A percentile compares a stretch with the other conserved stretches of the same genome.
phyloP scores from a whole-genome alignment of 2,329 filamentous ascomycete genomes.

The Aspergillus unguis region DNA sequence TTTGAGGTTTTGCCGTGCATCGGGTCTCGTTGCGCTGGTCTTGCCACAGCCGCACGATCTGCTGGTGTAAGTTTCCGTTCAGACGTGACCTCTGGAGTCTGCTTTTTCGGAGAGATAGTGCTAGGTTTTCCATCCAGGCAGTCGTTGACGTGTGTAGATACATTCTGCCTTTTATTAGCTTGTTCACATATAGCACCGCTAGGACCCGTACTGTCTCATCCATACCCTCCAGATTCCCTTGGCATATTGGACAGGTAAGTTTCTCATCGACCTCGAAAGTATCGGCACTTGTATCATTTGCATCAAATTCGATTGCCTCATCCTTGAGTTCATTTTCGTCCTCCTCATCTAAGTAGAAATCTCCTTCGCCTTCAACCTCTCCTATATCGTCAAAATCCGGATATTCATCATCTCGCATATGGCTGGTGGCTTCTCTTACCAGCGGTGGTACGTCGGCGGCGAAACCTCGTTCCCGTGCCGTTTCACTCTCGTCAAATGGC shows the following conservation, averaged over 20 bases:
- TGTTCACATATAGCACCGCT: background rate
- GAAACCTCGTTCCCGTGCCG: constrained; percentile 19
- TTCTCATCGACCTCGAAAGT: constrained; percentile 19
- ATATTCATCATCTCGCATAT: constrained; percentile 48
- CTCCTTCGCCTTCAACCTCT: constrained; percentile 56
- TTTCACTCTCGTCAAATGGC: constrained; percentile 2
- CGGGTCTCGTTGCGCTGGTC: constrained; percentile 77
- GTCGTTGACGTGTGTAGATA: constrained; percentile 79
- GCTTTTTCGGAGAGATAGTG: constrained; percentile 44
- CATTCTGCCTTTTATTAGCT: constrained; percentile 53
- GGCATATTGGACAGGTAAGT: constrained; percentile 73
- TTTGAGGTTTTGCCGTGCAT: constrained; percentile 53
- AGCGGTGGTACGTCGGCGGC: constrained; percentile 34
- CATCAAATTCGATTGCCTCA: constrained; percentile 21
- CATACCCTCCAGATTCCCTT: constrained; percentile 58
- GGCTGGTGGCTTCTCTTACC: constrained; percentile 51
- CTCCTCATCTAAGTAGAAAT: constrained; percentile 63
- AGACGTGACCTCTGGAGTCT: constrained; percentile 15
- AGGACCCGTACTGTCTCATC: constrained; percentile 40
- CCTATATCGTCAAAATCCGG: constrained; percentile 59
- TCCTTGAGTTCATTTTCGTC: constrained; percentile 45
- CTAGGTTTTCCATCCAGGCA: constrained; percentile 81
- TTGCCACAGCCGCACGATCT: constrained; percentile 65
- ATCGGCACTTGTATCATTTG: constrained; percentile 21
- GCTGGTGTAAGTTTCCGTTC: constrained; percentile 52